Conservation (phyloP, 2,329 filamentous ascomycete genomes). For the Didymella lethalis region DNA sequence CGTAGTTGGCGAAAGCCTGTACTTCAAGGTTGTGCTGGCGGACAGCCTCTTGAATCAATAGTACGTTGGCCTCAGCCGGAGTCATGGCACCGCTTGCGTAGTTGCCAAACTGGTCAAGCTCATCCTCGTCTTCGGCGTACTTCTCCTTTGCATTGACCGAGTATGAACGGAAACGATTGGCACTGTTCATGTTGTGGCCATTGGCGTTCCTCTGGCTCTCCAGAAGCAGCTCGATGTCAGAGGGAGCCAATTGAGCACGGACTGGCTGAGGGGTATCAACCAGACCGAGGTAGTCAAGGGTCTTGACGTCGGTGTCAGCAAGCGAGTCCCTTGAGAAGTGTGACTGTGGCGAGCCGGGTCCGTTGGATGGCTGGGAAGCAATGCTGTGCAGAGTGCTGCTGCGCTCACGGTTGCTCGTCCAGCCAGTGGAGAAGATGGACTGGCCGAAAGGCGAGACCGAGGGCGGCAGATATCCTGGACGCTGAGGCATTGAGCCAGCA, state of each 20-base stretch:
- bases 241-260: conserved; percentile 73
- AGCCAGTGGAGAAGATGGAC: conserved; percentile 86
- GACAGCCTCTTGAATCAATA: conserved; percentile 74
- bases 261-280: conserved; percentile 89
- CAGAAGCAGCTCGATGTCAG: conserved; percentile 60
- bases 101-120: conserved; percentile 73
- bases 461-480: conserved; percentile 70
- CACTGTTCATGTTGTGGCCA: conserved; percentile 66
- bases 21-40: conserved; percentile 93
- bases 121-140: conserved; percentile 88
- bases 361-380: conserved; percentile 85
- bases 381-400: conserved; percentile 90
- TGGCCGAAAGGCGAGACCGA: conserved; percentile 77
- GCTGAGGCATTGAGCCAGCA: conserved; percentile 93
- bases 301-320: conserved; percentile 88
- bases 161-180: conserved; percentile 92
- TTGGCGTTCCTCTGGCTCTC: conserved; percentile 66
- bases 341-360: conserved; percentile 84
- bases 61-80: conserved; percentile 66
- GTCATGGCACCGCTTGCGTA: conserved; percentile 66
- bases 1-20: conserved; percentile 87
- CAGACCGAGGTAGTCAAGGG: conserved; percentile 92
- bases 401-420: conserved; percentile 81
- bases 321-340: conserved; percentile 85
- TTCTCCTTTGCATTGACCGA: conserved; percentile 99